Base-by-base conservation (phyloP, 1,284 basidiomycete species). In the Wallemia hederae region DNA sequence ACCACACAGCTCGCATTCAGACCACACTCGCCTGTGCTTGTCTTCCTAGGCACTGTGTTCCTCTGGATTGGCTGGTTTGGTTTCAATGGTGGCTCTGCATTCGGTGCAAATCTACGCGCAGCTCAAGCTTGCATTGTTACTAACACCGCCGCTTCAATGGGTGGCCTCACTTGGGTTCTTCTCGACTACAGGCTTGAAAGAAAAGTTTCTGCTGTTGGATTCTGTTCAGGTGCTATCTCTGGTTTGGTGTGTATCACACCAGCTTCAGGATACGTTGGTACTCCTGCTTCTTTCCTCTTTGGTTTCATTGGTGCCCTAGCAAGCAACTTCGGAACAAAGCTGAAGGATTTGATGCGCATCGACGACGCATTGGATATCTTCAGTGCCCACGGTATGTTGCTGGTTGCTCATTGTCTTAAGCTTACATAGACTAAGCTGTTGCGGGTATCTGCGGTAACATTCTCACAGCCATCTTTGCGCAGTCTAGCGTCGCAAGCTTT, bases 11-110 rank as follows among this genome's bases (percentile, higher is more conserved):
- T 72, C 59, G 67, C 70, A 14, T 71, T 67, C 67, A 68, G 70
- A 61, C 71, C 72, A 29, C 71, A 72, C 66, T 72, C 71, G 39
- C 70, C 72, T 22, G 69, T 69, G 17, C 69, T 58, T 22, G 85
- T 97, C 65, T 76, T 96, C 60, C 75, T 98, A 61, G 91, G 91
- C 60, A 97, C 92, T 0, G 79, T 82, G 15, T 80, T 97, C 72
- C 84, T 97, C 62, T 97, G 90, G 91, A 90, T 94, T 67, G 91
- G 90, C n/a, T 96, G 91, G 91, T 89, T 91, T 68, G 90, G 83
- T 24, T 86, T 85, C 75, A 91, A 91, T 72, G 88, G 88, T 55
- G 85, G 85, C 34, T 83, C 80, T 17, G 85, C 86, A 9, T 75
- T 88, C 62, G 77, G 79, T 29, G 88, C 88, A 64, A 92, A 92